Conservation (phyloP, 176 grass and related monocot species). For the Rhipidocladum racemiflorum region DNA sequence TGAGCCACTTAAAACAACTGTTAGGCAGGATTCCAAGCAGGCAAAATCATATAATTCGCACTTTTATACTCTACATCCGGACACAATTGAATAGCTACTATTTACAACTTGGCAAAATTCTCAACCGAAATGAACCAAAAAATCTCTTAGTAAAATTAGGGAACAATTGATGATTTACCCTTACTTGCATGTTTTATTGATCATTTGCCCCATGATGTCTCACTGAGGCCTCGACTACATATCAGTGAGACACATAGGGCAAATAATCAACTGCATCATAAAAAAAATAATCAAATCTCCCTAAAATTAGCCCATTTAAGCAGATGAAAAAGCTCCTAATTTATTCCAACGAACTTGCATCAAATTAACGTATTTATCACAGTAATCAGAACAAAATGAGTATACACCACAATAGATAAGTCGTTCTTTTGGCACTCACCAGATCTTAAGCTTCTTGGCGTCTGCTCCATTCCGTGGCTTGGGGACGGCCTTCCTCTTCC, state of each 20-base stretch:
- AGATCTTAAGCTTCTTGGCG: slow-evolving; percentile 81
- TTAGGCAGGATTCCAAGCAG: neutral
- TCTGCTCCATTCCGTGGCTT: slow-evolving; percentile 41
- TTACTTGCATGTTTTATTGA: too few species aligned
- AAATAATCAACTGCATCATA: too few species aligned
- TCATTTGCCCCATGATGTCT: too few species aligned
- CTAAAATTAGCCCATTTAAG: neutral
- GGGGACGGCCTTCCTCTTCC: slow-evolving; percentile 66
- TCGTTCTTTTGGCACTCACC: slow-evolving; percentile 42
- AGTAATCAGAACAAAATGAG: neutral
- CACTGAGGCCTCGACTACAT: too few species aligned
- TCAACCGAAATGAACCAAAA: neutral
- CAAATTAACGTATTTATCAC: neutral
- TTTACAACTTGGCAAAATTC: neutral
- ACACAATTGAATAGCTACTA: neutral
- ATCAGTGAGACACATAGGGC: too few species aligned
- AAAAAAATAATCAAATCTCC: too few species aligned
- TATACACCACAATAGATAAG: neutral
- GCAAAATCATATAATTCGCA: neutral
- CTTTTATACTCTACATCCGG: neutral
- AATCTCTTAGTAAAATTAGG: neutral
- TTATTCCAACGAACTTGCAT: neutral
- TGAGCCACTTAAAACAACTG: neutral
- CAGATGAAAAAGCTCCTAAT: neutral
- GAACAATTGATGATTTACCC: too few species aligned